These are phyloP conservation scores for Paraconiothyrium brasiliense DNA, from an alignment of 2,329 filamentous ascomycete species.

Conservation along the genomic window DNA sequence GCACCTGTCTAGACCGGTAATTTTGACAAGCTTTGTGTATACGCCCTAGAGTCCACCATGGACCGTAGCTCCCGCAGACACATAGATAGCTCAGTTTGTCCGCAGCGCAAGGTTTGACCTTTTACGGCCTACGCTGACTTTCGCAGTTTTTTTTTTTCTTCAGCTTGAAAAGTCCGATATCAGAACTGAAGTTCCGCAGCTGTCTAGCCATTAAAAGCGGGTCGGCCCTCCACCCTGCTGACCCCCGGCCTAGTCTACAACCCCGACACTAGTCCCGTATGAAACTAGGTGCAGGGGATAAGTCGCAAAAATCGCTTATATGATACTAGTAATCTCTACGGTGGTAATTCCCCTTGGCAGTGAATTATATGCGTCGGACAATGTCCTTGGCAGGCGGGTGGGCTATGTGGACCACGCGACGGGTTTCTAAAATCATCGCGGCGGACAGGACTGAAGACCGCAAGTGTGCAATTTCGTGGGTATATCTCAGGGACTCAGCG, in stretches of 20 bases:
- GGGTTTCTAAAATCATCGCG: not conserved
- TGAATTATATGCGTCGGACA: slow-evolving; percentile 4
- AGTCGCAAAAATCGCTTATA: too few relatives aligned
- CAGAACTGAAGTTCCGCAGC: slow-evolving; percentile 2
- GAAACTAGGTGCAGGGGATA: not conserved
- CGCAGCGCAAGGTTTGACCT: not conserved
- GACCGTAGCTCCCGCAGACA: too few relatives aligned
- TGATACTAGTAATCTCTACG: not conserved
- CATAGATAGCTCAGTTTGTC: not conserved
- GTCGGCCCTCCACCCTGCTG: slow-evolving; percentile 3
- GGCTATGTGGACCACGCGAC: not conserved
- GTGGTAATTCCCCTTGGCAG: not conserved
- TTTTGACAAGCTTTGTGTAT: too few relatives aligned
- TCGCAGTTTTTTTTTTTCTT: not conserved
- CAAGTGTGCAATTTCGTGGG: slow-evolving; percentile 4
- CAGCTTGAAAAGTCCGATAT: not conserved
- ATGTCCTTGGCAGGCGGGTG: not conserved
- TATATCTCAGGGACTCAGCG: slow-evolving; percentile 1
- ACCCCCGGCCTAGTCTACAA: not conserved
- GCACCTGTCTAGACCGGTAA: too few relatives aligned
- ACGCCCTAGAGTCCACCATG: too few relatives aligned
- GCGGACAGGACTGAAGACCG: not conserved
- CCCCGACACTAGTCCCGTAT: slow-evolving; percentile 2
- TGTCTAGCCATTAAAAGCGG: not conserved
- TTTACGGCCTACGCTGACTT: not conserved